Conservation (phyloP, 768 basidiomycete species). For the Pleurotus giganteus region DNA sequence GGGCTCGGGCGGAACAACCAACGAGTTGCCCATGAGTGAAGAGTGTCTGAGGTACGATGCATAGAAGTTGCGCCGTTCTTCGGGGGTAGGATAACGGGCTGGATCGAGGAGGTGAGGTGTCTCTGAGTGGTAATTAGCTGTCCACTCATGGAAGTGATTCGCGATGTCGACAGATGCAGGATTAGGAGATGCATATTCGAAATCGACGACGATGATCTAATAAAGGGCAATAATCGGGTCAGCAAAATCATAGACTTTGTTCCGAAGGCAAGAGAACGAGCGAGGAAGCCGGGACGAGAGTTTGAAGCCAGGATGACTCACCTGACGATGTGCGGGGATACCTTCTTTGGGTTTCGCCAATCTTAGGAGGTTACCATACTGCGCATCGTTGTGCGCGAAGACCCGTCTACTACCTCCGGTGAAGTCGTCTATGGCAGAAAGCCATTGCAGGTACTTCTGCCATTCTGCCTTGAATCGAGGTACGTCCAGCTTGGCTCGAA, state of each 20-base stretch:
- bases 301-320: constrained; percentile 29
- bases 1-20: constrained; percentile 16
- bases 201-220: constrained; percentile 94
- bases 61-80: constrained; percentile 83
- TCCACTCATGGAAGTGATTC: constrained; percentile 98
- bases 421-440: constrained; percentile 55
- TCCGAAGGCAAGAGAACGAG: constrained; percentile 6
- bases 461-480: constrained; percentile 62
- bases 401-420: constrained; percentile 64
- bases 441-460: constrained; percentile 68
- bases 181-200: constrained; percentile 94
- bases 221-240: background rate
- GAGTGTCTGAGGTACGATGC: constrained; percentile 70
- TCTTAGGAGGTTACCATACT: constrained; percentile 89
- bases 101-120: constrained; percentile 65
- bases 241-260: background rate
- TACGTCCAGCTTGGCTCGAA: constrained; percentile 59
- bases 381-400: constrained; percentile 92
- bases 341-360: constrained; percentile 56
- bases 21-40: constrained; percentile 29
- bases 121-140: constrained; percentile 78
- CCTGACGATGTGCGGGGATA: constrained; percentile 76
- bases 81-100: constrained; percentile 66
- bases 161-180: constrained; percentile 94
- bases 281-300: constrained; percentile 11